phyloP scores from a whole-genome alignment of 306 rosid species.

The Rubus parviflorus region DNA sequence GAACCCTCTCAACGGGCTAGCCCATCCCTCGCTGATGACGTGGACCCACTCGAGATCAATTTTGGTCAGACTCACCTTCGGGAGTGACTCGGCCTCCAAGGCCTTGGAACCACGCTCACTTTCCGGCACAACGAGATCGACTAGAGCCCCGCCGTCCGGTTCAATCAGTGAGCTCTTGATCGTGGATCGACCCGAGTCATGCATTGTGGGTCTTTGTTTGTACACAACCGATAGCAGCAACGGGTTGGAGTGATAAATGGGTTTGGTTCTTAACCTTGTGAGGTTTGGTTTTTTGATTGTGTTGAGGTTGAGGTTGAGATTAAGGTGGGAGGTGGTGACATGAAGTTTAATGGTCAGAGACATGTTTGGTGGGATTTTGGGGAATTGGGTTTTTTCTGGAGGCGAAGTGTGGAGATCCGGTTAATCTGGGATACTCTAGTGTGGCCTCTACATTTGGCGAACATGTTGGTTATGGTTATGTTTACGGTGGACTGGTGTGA shows the following conservation, averaged over 20 bases:
- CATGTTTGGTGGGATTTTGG: conserved; percentile 36
- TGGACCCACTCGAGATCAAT: conserved; percentile 95
- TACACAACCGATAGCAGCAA: conserved; percentile 16
- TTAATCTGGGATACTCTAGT: conserved; percentile 33
- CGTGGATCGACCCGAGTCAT: conserved; percentile 13
- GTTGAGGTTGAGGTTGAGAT: conserved; percentile 22
- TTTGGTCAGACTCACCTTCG: conserved; percentile 53
- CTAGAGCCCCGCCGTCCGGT: conserved; percentile 79
- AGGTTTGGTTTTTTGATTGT: conserved; percentile 18
- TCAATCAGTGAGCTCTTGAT: conserved; percentile 83
- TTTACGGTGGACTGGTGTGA: neutral
- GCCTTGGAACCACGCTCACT: conserved; percentile 41
- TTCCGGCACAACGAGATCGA: conserved; percentile 77
- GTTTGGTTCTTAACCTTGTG: conserved; percentile 34
- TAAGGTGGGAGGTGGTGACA: conserved; percentile 36
- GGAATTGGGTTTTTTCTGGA: neutral
- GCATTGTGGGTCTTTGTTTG: conserved; percentile 43
- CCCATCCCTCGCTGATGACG: conserved; percentile 92
- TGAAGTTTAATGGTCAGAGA: conserved; percentile 60
- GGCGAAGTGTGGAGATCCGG: conserved; percentile 28
- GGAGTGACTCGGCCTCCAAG: conserved; percentile 58
- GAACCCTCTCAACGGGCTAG: conserved; percentile 89
- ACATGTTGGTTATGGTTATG: conserved; percentile 31
- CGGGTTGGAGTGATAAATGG: conserved; percentile 48
- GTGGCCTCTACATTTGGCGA: conserved; percentile 32